Percentiles rank a stretch among this genome's conserved stretches.
Evolutionary conservation across 139 green algal species (phyloP).

Genomic region (Coccomyxa sp.): DNA sequence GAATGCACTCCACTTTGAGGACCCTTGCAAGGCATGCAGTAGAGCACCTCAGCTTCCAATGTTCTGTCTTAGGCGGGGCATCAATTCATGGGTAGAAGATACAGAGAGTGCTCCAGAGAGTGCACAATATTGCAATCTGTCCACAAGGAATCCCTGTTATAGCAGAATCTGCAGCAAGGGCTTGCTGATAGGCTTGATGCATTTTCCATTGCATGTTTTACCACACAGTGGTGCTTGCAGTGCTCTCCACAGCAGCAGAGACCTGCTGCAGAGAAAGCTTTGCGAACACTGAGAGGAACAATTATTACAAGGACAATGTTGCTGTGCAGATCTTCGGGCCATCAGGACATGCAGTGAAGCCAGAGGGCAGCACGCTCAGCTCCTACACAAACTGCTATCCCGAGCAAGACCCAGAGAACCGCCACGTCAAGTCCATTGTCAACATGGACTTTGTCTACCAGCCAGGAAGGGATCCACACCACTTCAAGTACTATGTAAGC

Average conservation of each 20-base stretch:
- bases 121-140: neutral
- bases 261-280: neutral
- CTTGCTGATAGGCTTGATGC: neutral
- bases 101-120: neutral
- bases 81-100: neutral
- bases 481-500: conserved; percentile 3
- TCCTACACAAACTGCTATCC: conserved; percentile 13
- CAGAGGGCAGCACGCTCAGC: conserved; percentile 2
- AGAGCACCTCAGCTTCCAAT: too few species aligned
- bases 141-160: neutral
- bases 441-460: conserved; percentile 17
- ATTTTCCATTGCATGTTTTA: neutral
- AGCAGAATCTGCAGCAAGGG: too few species aligned
- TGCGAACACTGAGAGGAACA: neutral
- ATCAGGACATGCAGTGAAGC: conserved; percentile 10
- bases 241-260: neutral
- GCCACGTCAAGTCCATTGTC: conserved; percentile 22
- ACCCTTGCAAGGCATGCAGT: too few species aligned
- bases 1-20: too few species aligned
- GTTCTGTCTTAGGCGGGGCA: neutral
- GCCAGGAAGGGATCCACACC: conserved; percentile 1
- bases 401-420: neutral
- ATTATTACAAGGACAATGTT: neutral
- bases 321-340: conserved; percentile 8
- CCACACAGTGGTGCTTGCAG: neutral